Percentiles rank a stretch among this genome's conserved stretches.
Evolutionary conservation across 2,329 filamentous ascomycete species (phyloP).

Genomic region (Penicillium sp.): DNA sequence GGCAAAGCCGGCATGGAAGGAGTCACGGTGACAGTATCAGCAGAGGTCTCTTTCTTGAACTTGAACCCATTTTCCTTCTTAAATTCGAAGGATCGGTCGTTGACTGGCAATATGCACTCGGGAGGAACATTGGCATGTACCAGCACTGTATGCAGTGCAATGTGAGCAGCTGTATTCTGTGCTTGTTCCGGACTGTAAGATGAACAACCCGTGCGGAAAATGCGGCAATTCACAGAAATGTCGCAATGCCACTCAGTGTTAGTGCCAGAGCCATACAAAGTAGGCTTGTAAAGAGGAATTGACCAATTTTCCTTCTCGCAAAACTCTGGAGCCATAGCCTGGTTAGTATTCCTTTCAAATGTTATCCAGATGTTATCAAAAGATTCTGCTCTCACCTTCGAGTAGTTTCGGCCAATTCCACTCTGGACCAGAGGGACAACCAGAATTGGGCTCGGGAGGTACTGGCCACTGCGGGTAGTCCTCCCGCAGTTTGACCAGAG

Average conservation of each 20-base stretch:
- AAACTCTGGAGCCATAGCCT: constrained; percentile 18
- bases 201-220: constrained; percentile 18
- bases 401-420: constrained; percentile 34
- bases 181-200: constrained; percentile 25
- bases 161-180: constrained; percentile 30
- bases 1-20: neutral
- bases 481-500: constrained; percentile 25
- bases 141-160: constrained; percentile 27
- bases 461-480: constrained; percentile 28
- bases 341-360: neutral
- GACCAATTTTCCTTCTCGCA: constrained; percentile 10
- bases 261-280: neutral
- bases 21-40: neutral
- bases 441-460: constrained; percentile 25
- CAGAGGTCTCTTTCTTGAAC: neutral
- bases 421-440: constrained; percentile 4
- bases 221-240: constrained; percentile 19
- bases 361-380: neutral
- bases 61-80: neutral
- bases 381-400: constrained; percentile 21
- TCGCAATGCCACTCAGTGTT: constrained; percentile 24
- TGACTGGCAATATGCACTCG: constrained; percentile 18
- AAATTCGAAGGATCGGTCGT: neutral
- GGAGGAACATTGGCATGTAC: constrained; percentile 27
- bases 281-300: neutral